phyloP scores from a whole-genome alignment of 331 rosid genomes.

The Cydonia oblonga region DNA sequence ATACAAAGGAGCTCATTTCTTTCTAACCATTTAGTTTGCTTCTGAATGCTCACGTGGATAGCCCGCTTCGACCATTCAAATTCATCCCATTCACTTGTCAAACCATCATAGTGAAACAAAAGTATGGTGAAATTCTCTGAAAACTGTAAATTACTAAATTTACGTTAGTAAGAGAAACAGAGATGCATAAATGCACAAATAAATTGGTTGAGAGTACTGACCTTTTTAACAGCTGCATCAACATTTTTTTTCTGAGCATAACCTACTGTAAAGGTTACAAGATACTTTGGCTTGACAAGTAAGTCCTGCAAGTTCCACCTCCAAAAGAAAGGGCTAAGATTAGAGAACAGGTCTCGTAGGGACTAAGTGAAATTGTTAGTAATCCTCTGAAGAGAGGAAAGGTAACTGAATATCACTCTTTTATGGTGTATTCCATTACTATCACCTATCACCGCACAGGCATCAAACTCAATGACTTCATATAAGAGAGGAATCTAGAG shows the following conservation, averaged over 20 bases:
- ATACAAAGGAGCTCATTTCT: background rate
- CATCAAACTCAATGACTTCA: background rate
- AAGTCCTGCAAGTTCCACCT: conserved; percentile 56
- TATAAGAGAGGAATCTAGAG: background rate
- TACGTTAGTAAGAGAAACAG: conserved; percentile 1
- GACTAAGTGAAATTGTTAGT: background rate
- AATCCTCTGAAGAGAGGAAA: background rate
- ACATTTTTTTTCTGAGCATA: conserved; percentile 51
- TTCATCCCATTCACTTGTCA: conserved; percentile 63
- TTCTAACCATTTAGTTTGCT: conserved; percentile 89
- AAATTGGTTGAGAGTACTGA: conserved; percentile 6
- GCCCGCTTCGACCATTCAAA: conserved; percentile 86
- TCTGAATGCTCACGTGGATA: conserved; percentile 58
- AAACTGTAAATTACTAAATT: conserved; percentile 63
- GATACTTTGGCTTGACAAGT: conserved; percentile 47
- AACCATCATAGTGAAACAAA: conserved; percentile 89
- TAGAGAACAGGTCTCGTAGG: conserved; percentile 1
- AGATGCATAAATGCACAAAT: background rate
- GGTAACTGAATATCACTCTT: background rate
- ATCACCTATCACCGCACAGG: background rate
- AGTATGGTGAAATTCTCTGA: conserved; percentile 73
- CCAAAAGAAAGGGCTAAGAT: conserved; percentile 35
- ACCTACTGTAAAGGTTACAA: conserved; percentile 76
- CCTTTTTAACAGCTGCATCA: conserved; percentile 77
- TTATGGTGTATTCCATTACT: background rate